Conservation (phyloP, 2,329 filamentous ascomycete genomes). For the Beauveria asiatica region DNA sequence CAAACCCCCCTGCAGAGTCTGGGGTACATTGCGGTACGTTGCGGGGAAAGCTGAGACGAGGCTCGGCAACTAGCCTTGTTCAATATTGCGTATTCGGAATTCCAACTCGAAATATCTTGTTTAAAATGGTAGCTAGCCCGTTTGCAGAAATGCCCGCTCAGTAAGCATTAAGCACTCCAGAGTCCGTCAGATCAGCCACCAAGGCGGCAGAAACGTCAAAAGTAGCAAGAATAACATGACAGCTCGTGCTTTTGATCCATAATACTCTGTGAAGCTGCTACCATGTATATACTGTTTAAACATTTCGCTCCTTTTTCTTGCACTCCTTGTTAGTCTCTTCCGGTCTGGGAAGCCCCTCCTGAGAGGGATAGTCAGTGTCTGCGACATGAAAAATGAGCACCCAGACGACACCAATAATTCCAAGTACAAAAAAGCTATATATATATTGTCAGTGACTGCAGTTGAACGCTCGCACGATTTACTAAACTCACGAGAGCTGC, state of each 20-base stretch:
- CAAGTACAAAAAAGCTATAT: neutral
- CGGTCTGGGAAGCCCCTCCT: neutral
- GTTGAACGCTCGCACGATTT: too few species aligned
- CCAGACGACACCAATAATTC: constrained; percentile 4
- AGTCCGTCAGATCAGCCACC: too few species aligned
- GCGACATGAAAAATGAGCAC: constrained; percentile 5
- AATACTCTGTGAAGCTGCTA: neutral
- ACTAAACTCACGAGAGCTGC: neutral
- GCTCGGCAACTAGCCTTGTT: neutral
- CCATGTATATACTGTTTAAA: neutral
- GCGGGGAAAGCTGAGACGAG: neutral
- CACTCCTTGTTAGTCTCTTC: neutral
- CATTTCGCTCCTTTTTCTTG: neutral
- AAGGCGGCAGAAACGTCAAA: too few species aligned
- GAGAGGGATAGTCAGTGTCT: neutral
- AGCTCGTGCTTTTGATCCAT: too few species aligned
- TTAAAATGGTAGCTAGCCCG: neutral
- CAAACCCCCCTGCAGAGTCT: neutral
- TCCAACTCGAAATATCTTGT: neutral
- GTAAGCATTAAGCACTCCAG: too few species aligned
- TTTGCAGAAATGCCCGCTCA: too few species aligned
- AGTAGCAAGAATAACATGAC: too few species aligned
- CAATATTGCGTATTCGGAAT: neutral
- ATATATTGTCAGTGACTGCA: neutral
- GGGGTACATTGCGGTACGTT: neutral